phyloP scores from a whole-genome alignment of 2,329 filamentous ascomycete species.

The Geosmithia morbida region DNA sequence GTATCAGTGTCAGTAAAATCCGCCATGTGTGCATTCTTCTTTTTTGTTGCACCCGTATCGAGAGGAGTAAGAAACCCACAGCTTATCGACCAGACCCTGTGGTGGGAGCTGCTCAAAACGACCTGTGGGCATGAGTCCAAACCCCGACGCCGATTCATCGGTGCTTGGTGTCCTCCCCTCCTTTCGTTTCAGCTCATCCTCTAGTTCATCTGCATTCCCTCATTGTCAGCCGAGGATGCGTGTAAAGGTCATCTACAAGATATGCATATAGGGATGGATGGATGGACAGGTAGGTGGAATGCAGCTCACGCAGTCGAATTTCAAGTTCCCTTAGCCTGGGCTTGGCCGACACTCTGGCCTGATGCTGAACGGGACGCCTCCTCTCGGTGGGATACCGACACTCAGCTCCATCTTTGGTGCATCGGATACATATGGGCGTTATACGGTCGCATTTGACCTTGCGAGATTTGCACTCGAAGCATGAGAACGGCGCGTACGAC shows the following conservation, averaged over 20 bases:
- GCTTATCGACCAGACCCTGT: conserved; percentile 9
- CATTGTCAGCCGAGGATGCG: not conserved
- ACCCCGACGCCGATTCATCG: conserved; percentile 4
- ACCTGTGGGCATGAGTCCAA: conserved; percentile 8
- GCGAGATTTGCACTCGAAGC: conserved; percentile 11
- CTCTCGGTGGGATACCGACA: conserved; percentile 13
- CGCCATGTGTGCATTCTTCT: too few relatives aligned
- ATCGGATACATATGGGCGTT: conserved; percentile 10
- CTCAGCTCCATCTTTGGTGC: conserved; percentile 6
- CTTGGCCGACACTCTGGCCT: conserved; percentile 5
- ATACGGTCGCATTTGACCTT: conserved; percentile 16
- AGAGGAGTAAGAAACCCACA: conserved; percentile 9
- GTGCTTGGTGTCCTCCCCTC: conserved; percentile 2
- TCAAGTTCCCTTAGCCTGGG: conserved; percentile 14
- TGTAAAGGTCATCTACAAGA: not conserved
- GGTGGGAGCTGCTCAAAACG: conserved; percentile 15
- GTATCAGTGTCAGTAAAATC: not conserved
- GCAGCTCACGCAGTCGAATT: conserved; percentile 8
- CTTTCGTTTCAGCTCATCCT: conserved; percentile 7
- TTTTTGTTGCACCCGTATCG: not conserved
- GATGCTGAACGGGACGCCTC: conserved; percentile 8
- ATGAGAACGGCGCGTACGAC: conserved; percentile 8
- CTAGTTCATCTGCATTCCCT: conserved; percentile 7
- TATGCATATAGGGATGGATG: not conserved
- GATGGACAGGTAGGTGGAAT: too few relatives aligned